These are phyloP conservation scores for Trichosanthes truncata DNA, from an alignment of 306 rosid species.

Conservation along the genomic window DNA sequence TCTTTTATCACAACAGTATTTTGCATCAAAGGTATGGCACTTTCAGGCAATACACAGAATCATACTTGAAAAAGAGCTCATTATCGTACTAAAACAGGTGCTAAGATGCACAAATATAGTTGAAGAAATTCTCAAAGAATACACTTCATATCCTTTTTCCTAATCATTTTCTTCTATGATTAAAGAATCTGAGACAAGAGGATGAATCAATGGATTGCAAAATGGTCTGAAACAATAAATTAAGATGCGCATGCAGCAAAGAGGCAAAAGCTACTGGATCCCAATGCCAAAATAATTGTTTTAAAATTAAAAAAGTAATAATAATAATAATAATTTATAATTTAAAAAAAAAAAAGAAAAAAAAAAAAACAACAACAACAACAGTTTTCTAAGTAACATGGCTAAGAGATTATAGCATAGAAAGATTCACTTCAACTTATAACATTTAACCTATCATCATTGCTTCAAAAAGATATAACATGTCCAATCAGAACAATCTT, in stretches of 20 bases:
- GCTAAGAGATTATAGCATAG: not conserved
- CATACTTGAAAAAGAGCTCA: not conserved
- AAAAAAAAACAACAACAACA: too few relatives aligned
- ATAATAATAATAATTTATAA: too few relatives aligned
- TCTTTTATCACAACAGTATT: not conserved
- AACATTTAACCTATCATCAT: not conserved
- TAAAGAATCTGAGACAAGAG: not conserved
- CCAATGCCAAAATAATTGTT: not conserved
- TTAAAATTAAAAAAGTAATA: not conserved
- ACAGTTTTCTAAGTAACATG: not conserved
- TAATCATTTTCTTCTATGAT: not conserved
- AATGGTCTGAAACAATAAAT: not conserved
- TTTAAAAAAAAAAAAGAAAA: too few relatives aligned
- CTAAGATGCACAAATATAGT: not conserved
- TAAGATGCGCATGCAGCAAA: not conserved
- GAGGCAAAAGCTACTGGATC: not conserved
- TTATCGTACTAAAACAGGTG: not conserved
- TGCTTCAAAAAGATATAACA: not conserved
- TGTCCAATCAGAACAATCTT: not conserved
- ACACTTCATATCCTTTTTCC: not conserved
- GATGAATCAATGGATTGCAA: not conserved
- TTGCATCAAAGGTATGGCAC: not conserved
- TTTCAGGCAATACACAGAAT: not conserved
- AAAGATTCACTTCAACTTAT: not conserved
- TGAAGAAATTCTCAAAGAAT: not conserved